Conservation (phyloP, 768 basidiomycete genomes). For the Mycena belliarum region DNA sequence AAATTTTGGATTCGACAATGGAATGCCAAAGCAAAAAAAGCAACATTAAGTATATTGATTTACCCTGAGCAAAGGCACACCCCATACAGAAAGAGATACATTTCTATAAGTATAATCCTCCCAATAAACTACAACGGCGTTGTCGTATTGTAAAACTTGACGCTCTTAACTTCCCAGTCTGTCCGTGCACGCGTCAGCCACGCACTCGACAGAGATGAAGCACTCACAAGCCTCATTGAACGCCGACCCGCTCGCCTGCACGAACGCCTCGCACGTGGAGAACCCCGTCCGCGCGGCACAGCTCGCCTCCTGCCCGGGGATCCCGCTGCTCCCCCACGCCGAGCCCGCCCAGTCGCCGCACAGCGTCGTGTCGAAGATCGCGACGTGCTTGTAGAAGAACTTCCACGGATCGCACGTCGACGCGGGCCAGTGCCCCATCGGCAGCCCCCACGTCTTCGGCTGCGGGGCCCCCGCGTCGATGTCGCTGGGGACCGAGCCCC, state of each 20-base stretch:
- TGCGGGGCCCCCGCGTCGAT: constrained; percentile 71
- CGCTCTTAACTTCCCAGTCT: constrained; percentile 85
- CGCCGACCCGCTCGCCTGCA: constrained; percentile 68
- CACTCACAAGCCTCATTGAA: constrained; percentile 79
- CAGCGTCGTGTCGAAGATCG: constrained; percentile 85
- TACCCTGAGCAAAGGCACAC: no score
- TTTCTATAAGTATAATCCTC: no score
- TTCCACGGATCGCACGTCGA: constrained; percentile 71
- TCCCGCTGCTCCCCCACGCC: constrained; percentile 72
- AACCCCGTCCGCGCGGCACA: constrained; percentile 84
- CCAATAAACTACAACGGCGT: not conserved
- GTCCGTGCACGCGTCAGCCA: constrained; percentile 4
- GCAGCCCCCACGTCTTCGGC: constrained; percentile 74
- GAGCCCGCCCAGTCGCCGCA: constrained; percentile 88
- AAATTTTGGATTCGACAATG: no score
- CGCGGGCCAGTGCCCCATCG: constrained; percentile 81
- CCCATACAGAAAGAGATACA: no score
- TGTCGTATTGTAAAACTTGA: constrained; percentile 57
- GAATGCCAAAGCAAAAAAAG: no score
- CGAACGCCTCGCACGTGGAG: constrained; percentile 77
- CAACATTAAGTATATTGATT: no score
- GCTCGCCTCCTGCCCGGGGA: constrained; percentile 84
- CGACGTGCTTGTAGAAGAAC: constrained; percentile 76
- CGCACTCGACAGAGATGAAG: constrained; percentile 5
- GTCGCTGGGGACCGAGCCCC: constrained; percentile 73